Base-by-base conservation (phyloP, 768 basidiomycete genomes). In the Tulasnella sp. region DNA sequence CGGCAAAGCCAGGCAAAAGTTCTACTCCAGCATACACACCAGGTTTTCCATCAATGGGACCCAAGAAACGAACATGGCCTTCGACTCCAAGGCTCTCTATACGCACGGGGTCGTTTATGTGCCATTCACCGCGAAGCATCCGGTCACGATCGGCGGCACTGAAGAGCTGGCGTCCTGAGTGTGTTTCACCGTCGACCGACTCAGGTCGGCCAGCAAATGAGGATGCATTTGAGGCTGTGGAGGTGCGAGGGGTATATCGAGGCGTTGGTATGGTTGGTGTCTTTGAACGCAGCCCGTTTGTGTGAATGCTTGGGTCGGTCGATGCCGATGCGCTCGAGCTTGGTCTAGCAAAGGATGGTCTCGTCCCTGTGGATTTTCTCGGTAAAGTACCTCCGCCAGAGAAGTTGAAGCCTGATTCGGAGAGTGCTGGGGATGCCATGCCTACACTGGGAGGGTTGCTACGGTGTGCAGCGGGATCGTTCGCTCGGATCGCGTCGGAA, bases 21-120 rank as follows among this genome's bases (percentile, higher is more conserved):
- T 97, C 89, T 19, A 99, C 88, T 12, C 94, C 94, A 14, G 88
- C 94, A 87, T 89, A 99, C 5, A 82, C 71, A 3, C 93, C 94
- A 2, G 79, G 75, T 68, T 97, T 97, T 49, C 88, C 88, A 15
- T 86, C 83, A 55, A 96, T 92, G 62, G 80, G 77, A 4, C 94
- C 94, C 15, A 93, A 60, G 69, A 81, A 97, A 59, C 80, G 72
- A 41, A 98, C 69, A 7, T 73, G 77, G 15, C 94, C 94, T 67
- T 96, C 92, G 67, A 84, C 85, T 0, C 91, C 91, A 42, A 90
- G 75, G 8, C 84, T 86, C 64, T 91, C 89, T 41, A 96, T 84
- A 62, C 86, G 73, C 35, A 97, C 92, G 63, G 75, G 79, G 64
- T 92, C 88, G 2, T 88, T 92, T 4, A 85, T 72, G 7, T 83